Evolutionary conservation across 2,329 filamentous ascomycete species (phyloP).

Genomic region (Coniochaeta hoffmannii): DNA sequence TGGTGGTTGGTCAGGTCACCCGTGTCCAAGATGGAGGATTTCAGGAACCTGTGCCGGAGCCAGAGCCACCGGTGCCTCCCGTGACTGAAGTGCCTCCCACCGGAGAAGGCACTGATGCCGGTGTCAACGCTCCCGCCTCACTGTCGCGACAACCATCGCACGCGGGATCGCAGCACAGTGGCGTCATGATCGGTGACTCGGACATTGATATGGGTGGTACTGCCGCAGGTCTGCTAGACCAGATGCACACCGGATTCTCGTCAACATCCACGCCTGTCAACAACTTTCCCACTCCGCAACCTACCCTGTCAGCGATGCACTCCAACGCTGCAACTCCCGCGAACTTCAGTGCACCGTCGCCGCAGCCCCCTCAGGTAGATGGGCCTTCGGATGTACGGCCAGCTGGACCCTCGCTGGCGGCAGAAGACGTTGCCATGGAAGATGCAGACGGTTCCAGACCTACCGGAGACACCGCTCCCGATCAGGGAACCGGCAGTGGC

Average conservation of each 20-base stretch:
- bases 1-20: conserved; percentile 55
- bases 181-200: conserved; percentile 48
- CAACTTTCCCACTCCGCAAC: conserved; percentile 54
- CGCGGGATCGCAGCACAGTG: conserved; percentile 47
- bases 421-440: conserved; percentile 41
- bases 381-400: conserved; percentile 15
- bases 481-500: conserved; percentile 44
- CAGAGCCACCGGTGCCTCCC: conserved; percentile 19
- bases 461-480: conserved; percentile 34
- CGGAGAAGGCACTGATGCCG: conserved; percentile 14
- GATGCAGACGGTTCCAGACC: conserved; percentile 23
- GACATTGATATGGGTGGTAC: conserved; percentile 60
- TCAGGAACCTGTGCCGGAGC: conserved; percentile 51
- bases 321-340: conserved; percentile 52
- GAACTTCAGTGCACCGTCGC: conserved; percentile 38
- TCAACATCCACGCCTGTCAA: conserved; percentile 53
- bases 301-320: conserved; percentile 46
- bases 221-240: conserved; percentile 57
- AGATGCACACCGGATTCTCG: conserved; percentile 58
- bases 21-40: conserved; percentile 74
- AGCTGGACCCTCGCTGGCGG: conserved; percentile 11
- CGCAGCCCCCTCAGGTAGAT: conserved; percentile 24
- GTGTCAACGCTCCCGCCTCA: conserved; percentile 7
- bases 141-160: conserved; percentile 49
- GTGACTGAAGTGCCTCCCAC: conserved; percentile 17